Base-by-base conservation (phyloP, 768 basidiomycete species). In the Tricholoma furcatifolium region DNA sequence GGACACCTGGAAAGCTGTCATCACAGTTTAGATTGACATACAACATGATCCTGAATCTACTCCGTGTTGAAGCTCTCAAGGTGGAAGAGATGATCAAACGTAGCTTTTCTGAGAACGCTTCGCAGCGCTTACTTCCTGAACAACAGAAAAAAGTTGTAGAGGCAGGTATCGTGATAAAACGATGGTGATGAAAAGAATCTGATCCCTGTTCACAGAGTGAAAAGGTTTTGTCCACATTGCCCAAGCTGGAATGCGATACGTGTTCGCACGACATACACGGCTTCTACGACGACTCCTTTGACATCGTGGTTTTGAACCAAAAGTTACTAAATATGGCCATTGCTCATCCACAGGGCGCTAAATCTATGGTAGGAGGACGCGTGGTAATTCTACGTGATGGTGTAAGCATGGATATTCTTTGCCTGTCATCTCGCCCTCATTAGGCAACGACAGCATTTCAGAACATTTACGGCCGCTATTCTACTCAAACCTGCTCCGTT, bases 21-120 rank as follows among this genome's bases (percentile, higher is more conserved):
- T 98, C 96, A 1, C 97, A 98, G 65, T 99, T 99, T 76, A 81
- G 97, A 50, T 77, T 99, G 57, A 99, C 97, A 1, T 99, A 98
- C 72, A 98, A 98, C 68, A 98, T 99, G 97, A 98, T 99, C 56
- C 72, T 99, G 55, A 99, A 99, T 65, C 73, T 99, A 35, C 79
- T 99, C 9, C 85, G 97, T 17, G 97, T 99, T 9, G 97, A 99
- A 65, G 95, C 97, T 0, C 76, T 99, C 43, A 79, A 86, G 54
- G 96, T 98, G 15, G 97, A 99, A 65, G 97, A 99, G 70, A 99
- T 99, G 97, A 98, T 99, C 66, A 98, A 98, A 69, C 81, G 97
- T 35, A 94, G 92, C 67, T 99, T 99, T 70, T 98, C 97, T 15
- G 97, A 99, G 73, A 98, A 98, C 65, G 87, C 93, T 1, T 89